Percentiles rank a stretch among this genome's conserved stretches.
These are phyloP conservation scores for Nicotiana undulata DNA, from an alignment of 257 asterid genomes.

Conservation along the genomic window DNA sequence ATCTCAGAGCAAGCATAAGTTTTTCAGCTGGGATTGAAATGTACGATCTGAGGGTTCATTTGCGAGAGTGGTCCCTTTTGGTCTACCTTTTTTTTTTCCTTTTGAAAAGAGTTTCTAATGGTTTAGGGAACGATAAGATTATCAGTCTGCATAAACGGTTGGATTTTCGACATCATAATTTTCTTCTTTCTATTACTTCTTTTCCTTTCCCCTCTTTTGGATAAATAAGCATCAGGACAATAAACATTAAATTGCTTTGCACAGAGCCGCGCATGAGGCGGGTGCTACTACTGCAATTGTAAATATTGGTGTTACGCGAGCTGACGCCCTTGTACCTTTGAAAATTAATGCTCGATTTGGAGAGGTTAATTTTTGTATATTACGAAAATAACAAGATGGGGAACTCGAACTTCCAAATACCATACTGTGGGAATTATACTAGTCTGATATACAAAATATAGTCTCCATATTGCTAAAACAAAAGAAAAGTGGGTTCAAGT, in stretches of 20 bases:
- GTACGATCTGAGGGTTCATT: background rate
- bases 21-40: no score
- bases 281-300: constrained; percentile 94
- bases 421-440: background rate
- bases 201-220: background rate
- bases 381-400: background rate
- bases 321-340: constrained; percentile 70
- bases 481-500: no score
- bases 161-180: background rate
- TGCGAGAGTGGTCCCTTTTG: background rate
- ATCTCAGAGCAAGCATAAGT: background rate
- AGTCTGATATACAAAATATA: background rate
- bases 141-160: background rate
- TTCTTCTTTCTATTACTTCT: background rate
- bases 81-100: background rate
- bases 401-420: background rate
- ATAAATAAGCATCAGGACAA: background rate
- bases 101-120: background rate
- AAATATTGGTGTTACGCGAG: constrained; percentile 71
- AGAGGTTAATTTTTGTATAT: constrained; percentile 45
- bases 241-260: constrained; percentile 10
- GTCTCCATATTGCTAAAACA: background rate
- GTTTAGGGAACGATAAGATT: background rate
- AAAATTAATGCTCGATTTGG: constrained; percentile 76
- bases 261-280: constrained; percentile 77